These are phyloP conservation scores for Phialophora verrucosa DNA, from an alignment of 2,329 filamentous ascomycete species.

Conservation along the genomic window DNA sequence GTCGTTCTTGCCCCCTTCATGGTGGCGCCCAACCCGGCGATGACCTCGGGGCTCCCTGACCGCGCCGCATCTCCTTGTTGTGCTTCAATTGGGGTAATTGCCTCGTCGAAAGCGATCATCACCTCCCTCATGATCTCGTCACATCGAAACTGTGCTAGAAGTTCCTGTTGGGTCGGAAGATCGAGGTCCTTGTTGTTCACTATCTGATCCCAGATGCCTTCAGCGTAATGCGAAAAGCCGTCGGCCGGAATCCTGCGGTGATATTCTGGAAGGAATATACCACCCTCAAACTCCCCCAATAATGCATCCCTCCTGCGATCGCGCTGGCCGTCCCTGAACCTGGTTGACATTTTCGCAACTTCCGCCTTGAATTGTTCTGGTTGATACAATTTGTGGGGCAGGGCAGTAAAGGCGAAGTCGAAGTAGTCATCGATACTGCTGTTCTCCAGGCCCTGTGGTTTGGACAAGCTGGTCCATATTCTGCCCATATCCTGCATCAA, in stretches of 20 bases:
- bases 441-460: slow-evolving; percentile 84
- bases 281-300: slow-evolving; percentile 72
- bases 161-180: slow-evolving; percentile 92
- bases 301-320: slow-evolving; percentile 67
- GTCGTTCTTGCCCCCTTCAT: slow-evolving; percentile 75
- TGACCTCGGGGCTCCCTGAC: slow-evolving; percentile 73
- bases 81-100: slow-evolving; percentile 84
- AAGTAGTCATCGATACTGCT: slow-evolving; percentile 97
- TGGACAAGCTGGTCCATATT: slow-evolving; percentile 92
- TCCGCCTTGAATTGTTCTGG: slow-evolving; percentile 86
- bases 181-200: slow-evolving; percentile 98
- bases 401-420: slow-evolving; percentile 93
- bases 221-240: slow-evolving; percentile 91
- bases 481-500: slow-evolving; percentile 87
- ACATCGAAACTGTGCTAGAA: slow-evolving; percentile 95
- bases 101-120: slow-evolving; percentile 77
- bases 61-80: slow-evolving; percentile 76
- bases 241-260: slow-evolving; percentile 95
- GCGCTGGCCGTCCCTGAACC: slow-evolving; percentile 82
- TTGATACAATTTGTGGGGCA: slow-evolving; percentile 96
- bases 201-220: slow-evolving; percentile 97
- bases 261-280: slow-evolving; percentile 90
- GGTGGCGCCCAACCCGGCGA: slow-evolving; percentile 73
- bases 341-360: slow-evolving; percentile 75
- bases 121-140: slow-evolving; percentile 96